phyloP scores from a whole-genome alignment of 345 rosid genomes.

The Durio zibethinus region DNA sequence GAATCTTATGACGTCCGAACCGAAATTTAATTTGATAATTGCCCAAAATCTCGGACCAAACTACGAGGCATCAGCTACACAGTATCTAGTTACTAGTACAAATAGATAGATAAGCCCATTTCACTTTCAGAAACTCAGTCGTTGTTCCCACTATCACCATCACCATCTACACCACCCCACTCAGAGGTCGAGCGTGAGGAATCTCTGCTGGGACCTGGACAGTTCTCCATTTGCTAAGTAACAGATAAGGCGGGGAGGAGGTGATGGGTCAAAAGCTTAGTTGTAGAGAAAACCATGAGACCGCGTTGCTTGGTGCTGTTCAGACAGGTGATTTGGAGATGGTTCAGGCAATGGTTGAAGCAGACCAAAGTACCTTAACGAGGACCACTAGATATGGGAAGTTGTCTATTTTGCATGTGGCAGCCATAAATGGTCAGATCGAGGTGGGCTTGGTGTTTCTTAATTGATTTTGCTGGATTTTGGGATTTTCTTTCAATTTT shows the following conservation, averaged over 20 bases:
- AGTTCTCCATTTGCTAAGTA: not conserved
- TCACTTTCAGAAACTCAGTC: slow-evolving; percentile 1
- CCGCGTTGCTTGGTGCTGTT: slow-evolving; percentile 59
- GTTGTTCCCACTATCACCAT: slow-evolving; percentile 7
- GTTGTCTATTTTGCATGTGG: slow-evolving; percentile 78
- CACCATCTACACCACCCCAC: not conserved
- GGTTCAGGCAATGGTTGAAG: slow-evolving; percentile 41
- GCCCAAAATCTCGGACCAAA: slow-evolving; percentile 32
- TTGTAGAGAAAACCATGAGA: slow-evolving; percentile 61
- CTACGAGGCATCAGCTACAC: not conserved
- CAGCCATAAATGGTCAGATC: slow-evolving; percentile 96
- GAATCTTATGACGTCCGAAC: slow-evolving; percentile 13
- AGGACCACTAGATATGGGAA: slow-evolving; percentile 65
- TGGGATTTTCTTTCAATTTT: not conserved
- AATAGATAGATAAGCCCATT: slow-evolving; percentile 8
- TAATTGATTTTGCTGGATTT: slow-evolving; percentile 2
- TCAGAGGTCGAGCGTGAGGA: slow-evolving; percentile 20
- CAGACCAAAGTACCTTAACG: slow-evolving; percentile 50
- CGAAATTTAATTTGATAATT: slow-evolving; percentile 14
- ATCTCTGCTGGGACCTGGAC: not conserved
- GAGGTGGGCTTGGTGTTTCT: slow-evolving; percentile 45
- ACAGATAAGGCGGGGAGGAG: not conserved
- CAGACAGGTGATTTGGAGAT: slow-evolving; percentile 65
- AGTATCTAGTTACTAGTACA: not conserved
- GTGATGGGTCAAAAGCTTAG: slow-evolving; percentile 93